Base-by-base conservation (phyloP, 2,329 filamentous ascomycete genomes). In the Alternaria triticimaculans region DNA sequence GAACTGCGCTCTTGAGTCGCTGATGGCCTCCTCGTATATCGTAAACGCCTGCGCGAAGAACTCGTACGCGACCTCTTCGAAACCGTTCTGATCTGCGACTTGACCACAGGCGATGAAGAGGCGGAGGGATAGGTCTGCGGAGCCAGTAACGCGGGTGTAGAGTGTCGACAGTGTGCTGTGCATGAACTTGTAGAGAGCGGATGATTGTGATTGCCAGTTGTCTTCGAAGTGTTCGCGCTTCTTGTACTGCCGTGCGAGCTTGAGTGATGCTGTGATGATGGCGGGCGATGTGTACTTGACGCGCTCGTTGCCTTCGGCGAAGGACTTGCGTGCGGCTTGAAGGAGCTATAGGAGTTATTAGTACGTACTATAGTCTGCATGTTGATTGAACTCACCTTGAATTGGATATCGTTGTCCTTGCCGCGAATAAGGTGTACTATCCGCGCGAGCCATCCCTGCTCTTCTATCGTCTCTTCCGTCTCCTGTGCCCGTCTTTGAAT, bases 1-100 rank as follows among this genome's bases (percentile, higher is more conserved):
- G 84, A 98, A 99, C 79, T 99, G 96, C 14, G 94, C 95, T 79
- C 96, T 91, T 15, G 94, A 97, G 79, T 99, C 96, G 65, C 93
- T 96, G 67, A 99, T 92, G 0, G 93, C 91, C 80, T 99, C 96
- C 78, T 99, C 96, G 77, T 99, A 99, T 9, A 98, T 93, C 0
- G 95, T 98, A 74, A 99, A 99, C 0, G 96, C 95, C 80, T 99
- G 96, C 0, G 96, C 96, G 73, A 97, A 98, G 83, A 96, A 99
- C 78, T 99, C 96, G 79, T 99, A 99, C 11, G 94, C 92, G 45
- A 97, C 93, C 82, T 99, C 96, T 78, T 99, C 95, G 71, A 97
- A 96, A 3, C 92, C 92, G 11, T 90, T 93, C 80, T 96, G 90
- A 73, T 97, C 94, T 11, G 96, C 94, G 30, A 96, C 92, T 82